Evolutionary conservation across 108 stramenopile species (phyloP).

Genomic region (Cyclostephanos invisitatus): DNA sequence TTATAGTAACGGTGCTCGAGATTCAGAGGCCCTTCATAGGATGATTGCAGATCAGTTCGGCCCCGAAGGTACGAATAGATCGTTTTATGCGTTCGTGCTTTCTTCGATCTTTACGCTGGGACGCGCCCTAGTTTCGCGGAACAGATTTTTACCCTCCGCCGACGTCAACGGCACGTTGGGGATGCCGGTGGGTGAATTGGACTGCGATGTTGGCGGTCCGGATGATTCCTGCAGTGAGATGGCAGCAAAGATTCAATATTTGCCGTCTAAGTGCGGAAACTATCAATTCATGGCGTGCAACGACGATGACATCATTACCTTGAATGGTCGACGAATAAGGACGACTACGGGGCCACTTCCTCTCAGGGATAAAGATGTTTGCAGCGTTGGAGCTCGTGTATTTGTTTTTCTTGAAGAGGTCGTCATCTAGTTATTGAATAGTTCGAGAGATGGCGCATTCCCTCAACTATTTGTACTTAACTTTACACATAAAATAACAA

Average conservation of each 20-base stretch:
- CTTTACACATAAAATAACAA: too few species aligned
- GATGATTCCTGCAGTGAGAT: slow-evolving; percentile 61
- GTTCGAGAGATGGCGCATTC: too few species aligned
- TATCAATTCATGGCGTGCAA: slow-evolving; percentile 69
- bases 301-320: slow-evolving; percentile 76
- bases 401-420: slow-evolving; percentile 64
- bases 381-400: slow-evolving; percentile 81
- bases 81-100: slow-evolving; percentile 64
- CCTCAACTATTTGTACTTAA: too few species aligned
- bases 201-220: slow-evolving; percentile 82
- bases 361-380: slow-evolving; percentile 71
- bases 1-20: slow-evolving; percentile 28
- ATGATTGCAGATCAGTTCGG: slow-evolving; percentile 55
- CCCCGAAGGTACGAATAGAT: slow-evolving; percentile 54
- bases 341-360: slow-evolving; percentile 72
- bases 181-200: slow-evolving; percentile 68
- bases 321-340: slow-evolving; percentile 77
- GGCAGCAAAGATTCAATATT: slow-evolving; percentile 70
- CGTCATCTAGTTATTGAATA: neutral
- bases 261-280: slow-evolving; percentile 50
- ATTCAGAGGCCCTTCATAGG: slow-evolving; percentile 13
- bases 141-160: slow-evolving; percentile 39
- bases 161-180: slow-evolving; percentile 51
- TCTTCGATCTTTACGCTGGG: slow-evolving; percentile 66
- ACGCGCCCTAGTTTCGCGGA: slow-evolving; percentile 53